Evolutionary conservation across 2,329 filamentous ascomycete species (phyloP), one percentile per base, ranked within the genome.

Genomic region (Stemphylium vesicarium): DNA sequence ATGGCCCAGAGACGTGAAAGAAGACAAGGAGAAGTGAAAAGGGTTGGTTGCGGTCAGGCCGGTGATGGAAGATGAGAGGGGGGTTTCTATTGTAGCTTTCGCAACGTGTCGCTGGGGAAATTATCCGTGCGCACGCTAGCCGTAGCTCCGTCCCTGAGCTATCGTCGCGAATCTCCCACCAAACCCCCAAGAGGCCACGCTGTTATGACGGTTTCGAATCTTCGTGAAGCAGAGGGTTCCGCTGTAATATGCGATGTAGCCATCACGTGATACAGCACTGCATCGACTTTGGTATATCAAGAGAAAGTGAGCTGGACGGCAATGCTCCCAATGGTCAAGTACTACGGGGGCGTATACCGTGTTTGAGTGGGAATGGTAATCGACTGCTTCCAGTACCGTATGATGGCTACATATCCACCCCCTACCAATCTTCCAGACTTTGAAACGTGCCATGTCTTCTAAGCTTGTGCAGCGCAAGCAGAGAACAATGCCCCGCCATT

Each of bases 21-120:
- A 69, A 69, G 71, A 72, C 57, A 65, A 66, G 59, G 53, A 62
- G 66, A 69, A 68, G 56, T 62, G 60, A 64, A 63, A 64, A 57
- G 63, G 59, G 59, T 55, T 57, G 57, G 62, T 57, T 65, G 63
- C 50, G 57, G 62, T 54, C 64, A 62, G 60, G 57, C 56, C 63
- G 59, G 60, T 62, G 66, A 69, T 70, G 66, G 61, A 57, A 57
- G 61, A 60, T 60, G 65, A 58, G 66, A 65, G 67, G 70, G 69
- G 70, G 65, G 65, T 64, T 62, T 63, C 56, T 47, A 49, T 60
- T 40, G 47, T 61, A 64, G 62, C 63, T 67, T 63, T 65, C 60
- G 65, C 67, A 70, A 70, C 67, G 68, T 70, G 66, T 64, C 65
- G 65, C 64, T 63, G 69, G 62, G 56, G 62, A 60, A 61, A 59